Base-by-base conservation (phyloP, 2,329 filamentous ascomycete genomes). In the Fusarium denticulatum region DNA sequence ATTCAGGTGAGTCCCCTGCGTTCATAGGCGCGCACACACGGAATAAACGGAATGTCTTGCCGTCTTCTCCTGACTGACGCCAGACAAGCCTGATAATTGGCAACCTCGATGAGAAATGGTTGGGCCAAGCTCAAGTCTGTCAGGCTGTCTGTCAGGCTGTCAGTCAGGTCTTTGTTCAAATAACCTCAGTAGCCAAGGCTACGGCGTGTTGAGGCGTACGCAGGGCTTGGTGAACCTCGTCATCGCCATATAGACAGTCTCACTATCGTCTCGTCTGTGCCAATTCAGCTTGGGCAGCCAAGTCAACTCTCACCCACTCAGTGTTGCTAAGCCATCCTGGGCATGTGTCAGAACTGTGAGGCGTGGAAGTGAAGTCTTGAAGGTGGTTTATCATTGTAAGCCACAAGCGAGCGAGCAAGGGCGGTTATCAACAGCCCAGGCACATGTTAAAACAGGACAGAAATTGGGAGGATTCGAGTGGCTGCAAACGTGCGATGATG, bases 291-390 rank as follows among this genome's bases (percentile, higher is more conserved):
- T 34, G 28, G 46, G 46, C 34, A 69, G 66, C 66, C 43, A 59
- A 65, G 59, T 59, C 42, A 46, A 37, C 34, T 45, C 26, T 65
- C 53, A 28, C 16, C 50, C 50, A 43, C 39, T 59, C 64, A 59
- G 40, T 43, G n/a, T 55, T 57, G 66, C 69, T 69, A 64, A 72
- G 69, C 69, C 70, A 66, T 56, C 42, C 67, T 71, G 43, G 67
- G 67, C 47, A 71, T 73, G 70, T 73, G 67, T 71, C 66, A 69
- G 70, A 71, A 39, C 49, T 46, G 58, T 45, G 42, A 68, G 56
- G 55, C 42, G 36, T 60, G 34, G 55, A 34, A 61, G 47, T 24
- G 30, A 59, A 26, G 30, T 43, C 30, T 22, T 28, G 37, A 67
- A 42, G 46, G 11, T 22, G 50, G 26, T 37, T 61, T 67, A 37